These are phyloP conservation scores for Dendrobium officinale DNA, from an alignment of 106 monocot species.

Conservation along the genomic window DNA sequence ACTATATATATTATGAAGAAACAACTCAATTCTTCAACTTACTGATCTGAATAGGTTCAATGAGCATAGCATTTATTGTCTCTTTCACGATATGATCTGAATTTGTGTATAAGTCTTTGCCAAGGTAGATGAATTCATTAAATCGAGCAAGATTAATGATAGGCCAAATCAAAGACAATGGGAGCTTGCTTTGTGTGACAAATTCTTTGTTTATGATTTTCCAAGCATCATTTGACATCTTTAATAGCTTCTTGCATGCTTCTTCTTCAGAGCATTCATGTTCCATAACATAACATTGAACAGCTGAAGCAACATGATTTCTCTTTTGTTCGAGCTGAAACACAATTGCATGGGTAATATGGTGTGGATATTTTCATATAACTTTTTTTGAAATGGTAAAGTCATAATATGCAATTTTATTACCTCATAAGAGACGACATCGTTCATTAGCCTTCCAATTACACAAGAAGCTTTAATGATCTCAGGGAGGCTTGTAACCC, in stretches of 20 bases:
- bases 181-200: not conserved
- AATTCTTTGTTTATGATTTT: not conserved
- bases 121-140: not conserved
- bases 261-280: slow-evolving; percentile 4
- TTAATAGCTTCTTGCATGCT: not conserved
- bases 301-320: not conserved
- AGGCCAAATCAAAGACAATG: not conserved
- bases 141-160: not conserved
- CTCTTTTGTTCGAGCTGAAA: not conserved
- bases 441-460: slow-evolving; percentile 4
- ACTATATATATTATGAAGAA: not conserved
- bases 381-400: not conserved
- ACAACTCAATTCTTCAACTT: not conserved
- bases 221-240: not conserved
- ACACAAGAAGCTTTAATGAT: not conserved
- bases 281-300: not conserved
- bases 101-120: not conserved
- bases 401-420: not conserved
- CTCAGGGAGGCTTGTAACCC: not conserved
- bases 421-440: slow-evolving; percentile 3
- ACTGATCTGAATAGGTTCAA: not conserved
- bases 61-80: not conserved
- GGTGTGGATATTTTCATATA: not conserved
- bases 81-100: not conserved
- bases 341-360: not conserved